A percentile compares a stretch with the other conserved stretches of the same genome.
phyloP scores from a whole-genome alignment of 169 alveolate species.

The Plasmodium ovale region DNA sequence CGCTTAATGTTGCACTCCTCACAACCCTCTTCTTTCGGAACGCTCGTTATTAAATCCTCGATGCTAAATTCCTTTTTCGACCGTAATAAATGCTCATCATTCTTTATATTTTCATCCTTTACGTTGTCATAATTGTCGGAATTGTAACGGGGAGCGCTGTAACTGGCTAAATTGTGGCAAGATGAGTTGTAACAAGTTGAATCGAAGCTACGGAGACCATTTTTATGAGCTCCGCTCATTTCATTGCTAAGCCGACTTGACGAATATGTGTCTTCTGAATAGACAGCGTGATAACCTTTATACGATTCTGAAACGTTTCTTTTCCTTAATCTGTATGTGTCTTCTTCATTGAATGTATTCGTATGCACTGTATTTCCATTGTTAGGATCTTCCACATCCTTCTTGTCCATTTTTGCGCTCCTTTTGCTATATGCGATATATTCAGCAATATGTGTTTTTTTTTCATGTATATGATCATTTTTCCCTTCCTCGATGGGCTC shows the following conservation, averaged over 20 bases:
- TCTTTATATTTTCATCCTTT: background rate
- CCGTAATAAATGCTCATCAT: background rate
- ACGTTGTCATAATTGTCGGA: background rate
- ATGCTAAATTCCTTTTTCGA: slow-evolving; percentile 4
- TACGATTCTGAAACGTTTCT: background rate
- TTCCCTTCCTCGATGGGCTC: background rate
- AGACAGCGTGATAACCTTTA: background rate
- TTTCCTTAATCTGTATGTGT: background rate
- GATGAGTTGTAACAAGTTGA: no score
- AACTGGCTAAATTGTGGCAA: no score
- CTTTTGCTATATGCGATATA: background rate
- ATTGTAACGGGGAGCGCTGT: no score
- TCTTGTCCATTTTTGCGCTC: background rate
- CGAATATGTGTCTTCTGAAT: background rate
- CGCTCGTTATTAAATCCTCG: slow-evolving; percentile 15
- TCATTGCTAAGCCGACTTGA: background rate
- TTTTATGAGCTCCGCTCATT: no score
- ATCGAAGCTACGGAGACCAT: no score
- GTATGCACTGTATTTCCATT: background rate
- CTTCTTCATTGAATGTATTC: background rate
- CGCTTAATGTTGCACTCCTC: background rate
- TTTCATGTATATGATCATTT: background rate
- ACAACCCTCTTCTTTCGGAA: slow-evolving; percentile 15
- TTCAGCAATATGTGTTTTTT: background rate
- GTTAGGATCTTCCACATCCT: background rate